Evolutionary conservation across 352 stramenopile genomes (phyloP), one percentile per base, ranked within the genome.

Genomic region (Lagenidium giganteum): DNA sequence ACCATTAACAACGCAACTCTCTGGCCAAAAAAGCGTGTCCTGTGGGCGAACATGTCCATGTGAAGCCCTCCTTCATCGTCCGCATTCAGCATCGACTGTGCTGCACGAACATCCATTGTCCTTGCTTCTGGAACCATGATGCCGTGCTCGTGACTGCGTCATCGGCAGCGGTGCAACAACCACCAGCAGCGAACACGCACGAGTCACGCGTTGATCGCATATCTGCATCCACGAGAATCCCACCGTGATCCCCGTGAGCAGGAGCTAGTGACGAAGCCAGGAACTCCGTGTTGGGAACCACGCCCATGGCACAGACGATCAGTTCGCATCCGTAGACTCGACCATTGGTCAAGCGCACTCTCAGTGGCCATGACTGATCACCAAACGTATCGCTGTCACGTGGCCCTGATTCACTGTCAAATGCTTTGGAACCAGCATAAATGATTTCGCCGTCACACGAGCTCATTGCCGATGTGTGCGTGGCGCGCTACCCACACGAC

Each of bases 21-120:
- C n/a, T 52, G 44, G 27, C 48, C 57, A 43, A 71, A 71, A 42
- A 71, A 71, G 20, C 44, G 51, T 21, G 61, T 71, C 20, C 55
- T 47, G 31, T 71, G 61, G 8, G 58, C 41, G 34, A 71, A 71
- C 30, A 71, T 27, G 18, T 66, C 48, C 25, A 70, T 61, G 23
- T 54, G 54, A 8, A 54, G 21, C 13, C 55, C 57, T 16, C 57
- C 42, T 34, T 71, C 57, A n/a, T 64, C 34, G 12, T 64, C 31
- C 16, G 42, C 50, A 8, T 27, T 40, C 8, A 44, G 35, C 42
- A 71, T 69, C 28, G 51, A 70, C 34, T 67, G 48, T 5, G 61
- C 61, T 18, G 54, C 40, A 21, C 42, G 42, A n/a, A 22, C 20
- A 11, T 30, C 42, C 28, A 40, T 49, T n/a, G 22, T 1, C 14